phyloP scores from a whole-genome alignment of 1,284 basidiomycete genomes.

The Tilletiopsis washingtonensis region DNA sequence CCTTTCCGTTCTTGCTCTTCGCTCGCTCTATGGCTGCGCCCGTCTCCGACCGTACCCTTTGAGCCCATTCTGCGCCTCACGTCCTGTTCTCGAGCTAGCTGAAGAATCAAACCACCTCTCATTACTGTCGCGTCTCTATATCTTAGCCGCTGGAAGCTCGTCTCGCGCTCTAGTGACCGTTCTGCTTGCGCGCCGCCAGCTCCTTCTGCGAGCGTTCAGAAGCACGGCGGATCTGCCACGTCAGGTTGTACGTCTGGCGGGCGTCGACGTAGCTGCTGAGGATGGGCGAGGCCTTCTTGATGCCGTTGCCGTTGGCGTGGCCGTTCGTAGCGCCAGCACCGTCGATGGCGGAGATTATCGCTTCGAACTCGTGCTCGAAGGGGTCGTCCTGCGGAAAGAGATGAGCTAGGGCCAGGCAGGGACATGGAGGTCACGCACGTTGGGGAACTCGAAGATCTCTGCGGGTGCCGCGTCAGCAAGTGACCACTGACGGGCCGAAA shows the following conservation, averaged over 20 bases:
- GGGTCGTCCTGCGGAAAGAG: slow-evolving; percentile 14
- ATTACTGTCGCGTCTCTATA: no score
- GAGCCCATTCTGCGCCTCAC: no score
- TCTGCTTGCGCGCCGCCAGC: no score
- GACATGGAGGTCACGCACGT: not conserved
- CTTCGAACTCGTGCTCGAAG: slow-evolving; percentile 15
- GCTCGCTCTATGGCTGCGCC: no score
- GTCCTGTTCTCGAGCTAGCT: no score
- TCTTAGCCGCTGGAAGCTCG: no score
- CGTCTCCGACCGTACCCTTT: no score
- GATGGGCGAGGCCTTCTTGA: not conserved
- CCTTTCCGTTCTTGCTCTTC: no score
- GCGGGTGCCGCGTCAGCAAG: not conserved
- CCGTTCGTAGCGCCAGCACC: no score
- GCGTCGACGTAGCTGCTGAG: slow-evolving; percentile 12
- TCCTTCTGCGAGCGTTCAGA: no score
- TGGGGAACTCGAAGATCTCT: not conserved
- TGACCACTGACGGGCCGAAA: not conserved
- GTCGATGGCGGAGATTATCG: slow-evolving; percentile 2
- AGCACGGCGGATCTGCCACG: slow-evolving; percentile 15
- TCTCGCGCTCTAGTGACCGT: no score
- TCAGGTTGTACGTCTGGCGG: slow-evolving; percentile 11
- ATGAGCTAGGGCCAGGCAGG: not conserved
- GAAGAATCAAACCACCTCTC: no score
- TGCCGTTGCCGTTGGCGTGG: not conserved